These are phyloP conservation scores for Aspergillus sp. DNA, from an alignment of 2,329 filamentous ascomycete genomes.

Conservation along the genomic window DNA sequence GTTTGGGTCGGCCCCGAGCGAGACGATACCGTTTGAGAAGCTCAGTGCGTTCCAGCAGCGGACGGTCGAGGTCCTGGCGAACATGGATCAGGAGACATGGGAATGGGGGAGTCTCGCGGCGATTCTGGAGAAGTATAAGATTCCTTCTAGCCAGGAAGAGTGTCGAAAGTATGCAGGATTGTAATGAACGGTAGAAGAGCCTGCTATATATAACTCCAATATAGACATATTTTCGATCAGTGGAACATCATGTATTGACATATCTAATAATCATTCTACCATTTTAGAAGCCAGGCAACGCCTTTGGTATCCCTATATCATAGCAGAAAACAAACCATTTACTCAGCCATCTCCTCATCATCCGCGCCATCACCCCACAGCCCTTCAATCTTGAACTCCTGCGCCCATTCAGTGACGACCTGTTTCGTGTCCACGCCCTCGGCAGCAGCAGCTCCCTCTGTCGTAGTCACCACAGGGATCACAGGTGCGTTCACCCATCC, in stretches of 20 bases:
- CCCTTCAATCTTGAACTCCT: conserved; percentile 92
- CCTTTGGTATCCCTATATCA: conserved; percentile 33
- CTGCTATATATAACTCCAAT: neutral
- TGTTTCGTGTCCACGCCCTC: conserved; percentile 67
- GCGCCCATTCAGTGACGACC: conserved; percentile 88
- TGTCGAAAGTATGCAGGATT: too few relatives aligned
- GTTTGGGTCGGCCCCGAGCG: neutral
- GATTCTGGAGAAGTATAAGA: too few relatives aligned
- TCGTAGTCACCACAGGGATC: conserved; percentile 53
- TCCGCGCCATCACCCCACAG: conserved; percentile 70
- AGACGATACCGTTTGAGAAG: neutral
- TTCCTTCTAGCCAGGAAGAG: too few relatives aligned
- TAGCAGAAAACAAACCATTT: conserved; percentile 23
- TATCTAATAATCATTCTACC: conserved; percentile 8
- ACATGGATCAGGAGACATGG: too few relatives aligned
- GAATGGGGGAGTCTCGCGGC: too few relatives aligned
- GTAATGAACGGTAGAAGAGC: too few relatives aligned
- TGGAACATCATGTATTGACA: conserved; percentile 1
- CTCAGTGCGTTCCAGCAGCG: conserved; percentile 2
- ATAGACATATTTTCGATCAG: too few relatives aligned
- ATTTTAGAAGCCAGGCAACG: conserved; percentile 12
- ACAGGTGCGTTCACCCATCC: conserved; percentile 82
- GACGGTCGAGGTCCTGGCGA: neutral
- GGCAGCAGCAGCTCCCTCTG: conserved; percentile 30
- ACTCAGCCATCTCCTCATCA: conserved; percentile 42